A percentile compares a stretch with the other conserved stretches of the same genome.
Conservation (phyloP, 2,329 filamentous ascomycete species). For the Epichloe elymi region DNA sequence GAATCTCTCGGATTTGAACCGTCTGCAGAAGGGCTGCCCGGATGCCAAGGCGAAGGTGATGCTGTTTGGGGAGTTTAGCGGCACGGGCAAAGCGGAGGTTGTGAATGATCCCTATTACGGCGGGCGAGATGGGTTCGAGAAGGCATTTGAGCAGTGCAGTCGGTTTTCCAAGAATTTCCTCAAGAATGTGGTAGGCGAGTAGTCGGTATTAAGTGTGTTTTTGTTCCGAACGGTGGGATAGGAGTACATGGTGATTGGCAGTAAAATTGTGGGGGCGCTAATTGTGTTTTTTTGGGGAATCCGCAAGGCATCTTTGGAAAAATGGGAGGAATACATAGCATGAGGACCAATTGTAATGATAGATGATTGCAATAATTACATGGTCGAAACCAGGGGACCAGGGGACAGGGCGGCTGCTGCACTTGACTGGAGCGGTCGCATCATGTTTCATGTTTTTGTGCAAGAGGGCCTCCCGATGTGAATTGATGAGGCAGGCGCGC, state of each 20-base stretch:
- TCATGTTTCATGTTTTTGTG: not conserved
- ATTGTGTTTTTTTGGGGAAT: too few species aligned
- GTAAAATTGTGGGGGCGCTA: too few species aligned
- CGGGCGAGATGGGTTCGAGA: constrained; percentile 66
- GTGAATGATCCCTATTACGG: constrained; percentile 90
- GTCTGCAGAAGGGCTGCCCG: constrained; percentile 44
- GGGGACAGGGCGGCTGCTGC: too few species aligned
- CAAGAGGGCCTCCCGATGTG: not conserved
- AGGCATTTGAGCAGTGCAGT: constrained; percentile 72
- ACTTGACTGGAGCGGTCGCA: too few species aligned
- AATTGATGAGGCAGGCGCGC: constrained; percentile 2
- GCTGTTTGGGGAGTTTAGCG: constrained; percentile 75
- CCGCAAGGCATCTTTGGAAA: too few species aligned
- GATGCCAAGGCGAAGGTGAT: constrained; percentile 52
- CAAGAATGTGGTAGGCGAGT: constrained; percentile 32
- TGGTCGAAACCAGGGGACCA: too few species aligned
- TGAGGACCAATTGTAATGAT: too few species aligned
- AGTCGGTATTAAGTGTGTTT: constrained; percentile 1
- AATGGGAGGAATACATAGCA: not conserved
- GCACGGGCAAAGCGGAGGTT: constrained; percentile 50
- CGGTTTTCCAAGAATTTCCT: constrained; percentile 70
- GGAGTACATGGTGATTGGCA: too few species aligned
- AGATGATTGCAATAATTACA: too few species aligned
- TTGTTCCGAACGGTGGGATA: too few species aligned
- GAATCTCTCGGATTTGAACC: constrained; percentile 60